These are phyloP conservation scores for Corymbia maculata DNA, from an alignment of 345 rosid species.

Conservation along the genomic window DNA sequence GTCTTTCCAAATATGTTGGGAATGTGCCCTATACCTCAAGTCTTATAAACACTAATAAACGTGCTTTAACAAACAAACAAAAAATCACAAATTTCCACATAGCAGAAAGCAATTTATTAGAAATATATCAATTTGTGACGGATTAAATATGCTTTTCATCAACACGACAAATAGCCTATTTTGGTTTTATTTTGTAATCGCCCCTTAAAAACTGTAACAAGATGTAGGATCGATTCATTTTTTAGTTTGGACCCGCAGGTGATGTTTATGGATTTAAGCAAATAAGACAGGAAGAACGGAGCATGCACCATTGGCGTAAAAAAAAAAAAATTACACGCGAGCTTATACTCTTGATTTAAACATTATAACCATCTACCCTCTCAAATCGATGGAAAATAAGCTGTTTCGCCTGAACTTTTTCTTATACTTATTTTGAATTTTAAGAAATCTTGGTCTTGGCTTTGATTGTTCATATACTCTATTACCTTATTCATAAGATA, in stretches of 20 bases:
- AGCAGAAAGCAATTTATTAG: not conserved
- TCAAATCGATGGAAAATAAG: no score
- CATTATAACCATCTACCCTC: no score
- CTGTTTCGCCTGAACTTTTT: no score
- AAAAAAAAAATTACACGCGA: not conserved
- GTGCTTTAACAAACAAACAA: not conserved
- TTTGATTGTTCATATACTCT: not conserved
- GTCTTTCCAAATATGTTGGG: not conserved
- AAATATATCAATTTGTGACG: not conserved
- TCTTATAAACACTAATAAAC: not conserved
- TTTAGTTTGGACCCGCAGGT: not conserved
- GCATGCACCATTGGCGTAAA: not conserved
- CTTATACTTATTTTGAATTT: no score
- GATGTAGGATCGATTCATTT: not conserved
- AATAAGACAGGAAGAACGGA: not conserved
- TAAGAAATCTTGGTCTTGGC: not conserved
- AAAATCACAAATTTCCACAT: not conserved
- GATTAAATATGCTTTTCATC: not conserved
- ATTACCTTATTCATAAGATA: no score
- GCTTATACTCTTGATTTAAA: no score
- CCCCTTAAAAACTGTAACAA: not conserved
- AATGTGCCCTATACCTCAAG: not conserved
- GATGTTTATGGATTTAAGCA: not conserved
- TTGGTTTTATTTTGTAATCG: not conserved
- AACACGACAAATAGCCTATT: not conserved